Percentiles rank a stretch among this genome's conserved stretches.
phyloP scores from a whole-genome alignment of 1,284 basidiomycete genomes.

The Tranzscheliella williamsii region DNA sequence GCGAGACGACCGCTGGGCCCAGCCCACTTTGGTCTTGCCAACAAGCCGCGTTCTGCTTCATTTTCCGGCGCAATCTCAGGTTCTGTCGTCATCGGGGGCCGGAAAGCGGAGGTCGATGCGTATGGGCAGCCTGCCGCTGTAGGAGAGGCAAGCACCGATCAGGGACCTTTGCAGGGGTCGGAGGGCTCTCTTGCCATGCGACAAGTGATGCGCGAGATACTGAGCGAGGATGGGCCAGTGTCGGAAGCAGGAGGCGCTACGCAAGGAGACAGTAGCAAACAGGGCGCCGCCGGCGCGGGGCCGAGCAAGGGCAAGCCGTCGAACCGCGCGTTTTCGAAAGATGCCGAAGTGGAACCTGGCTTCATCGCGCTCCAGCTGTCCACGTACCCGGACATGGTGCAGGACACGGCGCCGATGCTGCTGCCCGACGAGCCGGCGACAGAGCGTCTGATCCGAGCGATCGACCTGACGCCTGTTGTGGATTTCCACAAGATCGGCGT shows the following conservation, averaged over 20 bases:
- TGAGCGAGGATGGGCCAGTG: constrained; percentile 10
- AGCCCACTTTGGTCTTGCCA: constrained; percentile 39
- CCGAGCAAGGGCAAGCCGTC: too few species aligned
- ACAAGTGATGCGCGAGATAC: constrained; percentile 41
- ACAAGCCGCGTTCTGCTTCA: constrained; percentile 69
- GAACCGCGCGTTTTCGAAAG: constrained; percentile 4
- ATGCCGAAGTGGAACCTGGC: constrained; percentile 72
- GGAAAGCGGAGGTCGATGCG: neutral
- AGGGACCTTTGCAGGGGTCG: neutral
- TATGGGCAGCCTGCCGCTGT: constrained; percentile 1
- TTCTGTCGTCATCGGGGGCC: neutral
- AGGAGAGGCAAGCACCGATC: neutral
- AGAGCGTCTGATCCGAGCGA: constrained; percentile 70
- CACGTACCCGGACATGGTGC: constrained; percentile 53
- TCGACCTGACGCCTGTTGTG: constrained; percentile 90
- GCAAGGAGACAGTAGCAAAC: too few species aligned
- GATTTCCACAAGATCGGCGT: constrained; percentile 97
- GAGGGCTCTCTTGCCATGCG: constrained; percentile 34
- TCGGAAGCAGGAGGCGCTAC: too few species aligned
- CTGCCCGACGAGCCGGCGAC: constrained; percentile 66
- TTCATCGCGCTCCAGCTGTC: constrained; percentile 87
- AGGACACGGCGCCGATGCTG: constrained; percentile 61
- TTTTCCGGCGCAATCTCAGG: constrained; percentile 66
- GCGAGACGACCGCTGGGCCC: constrained; percentile 35
- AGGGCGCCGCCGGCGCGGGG: too few species aligned